Conservation (phyloP, 495 filamentous ascomycete species). For the Cercophora newfieldiana region DNA sequence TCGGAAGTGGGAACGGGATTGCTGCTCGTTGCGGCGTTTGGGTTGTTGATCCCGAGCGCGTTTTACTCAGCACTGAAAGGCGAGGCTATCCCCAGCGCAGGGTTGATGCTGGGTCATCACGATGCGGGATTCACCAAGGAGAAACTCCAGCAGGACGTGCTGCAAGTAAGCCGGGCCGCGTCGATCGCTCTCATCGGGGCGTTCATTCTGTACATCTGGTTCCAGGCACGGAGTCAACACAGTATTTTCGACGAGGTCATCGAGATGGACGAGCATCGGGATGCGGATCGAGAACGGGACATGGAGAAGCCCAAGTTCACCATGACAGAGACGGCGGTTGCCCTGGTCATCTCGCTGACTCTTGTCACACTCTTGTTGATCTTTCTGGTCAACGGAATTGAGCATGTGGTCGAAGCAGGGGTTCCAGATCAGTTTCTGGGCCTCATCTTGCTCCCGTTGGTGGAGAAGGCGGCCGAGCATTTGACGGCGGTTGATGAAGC, state of each 20-base stretch:
- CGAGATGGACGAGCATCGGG: conserved; percentile 66
- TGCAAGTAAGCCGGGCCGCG: conserved; percentile 71
- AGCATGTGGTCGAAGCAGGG: conserved; percentile 62
- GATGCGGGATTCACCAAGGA: conserved; percentile 29
- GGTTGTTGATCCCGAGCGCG: conserved; percentile 33
- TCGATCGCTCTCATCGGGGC: conserved; percentile 74
- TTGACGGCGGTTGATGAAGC: conserved; percentile 86
- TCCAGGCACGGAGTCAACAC: conserved; percentile 78
- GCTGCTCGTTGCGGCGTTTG: conserved; percentile 63
- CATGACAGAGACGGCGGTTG: conserved; percentile 67
- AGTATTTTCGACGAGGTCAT: conserved; percentile 63
- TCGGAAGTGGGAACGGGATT: conserved; percentile 78
- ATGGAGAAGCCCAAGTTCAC: conserved; percentile 70
- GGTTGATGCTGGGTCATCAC: conserved; percentile 6
- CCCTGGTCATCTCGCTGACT: conserved; percentile 62
- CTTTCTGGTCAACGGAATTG: conserved; percentile 76
- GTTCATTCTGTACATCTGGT: conserved; percentile 72
- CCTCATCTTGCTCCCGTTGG: conserved; percentile 72
- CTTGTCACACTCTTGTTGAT: conserved; percentile 78
- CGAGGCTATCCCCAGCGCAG: conserved; percentile 14
- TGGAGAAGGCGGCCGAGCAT: conserved; percentile 88
- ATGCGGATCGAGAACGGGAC: conserved; percentile 71
- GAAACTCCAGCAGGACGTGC: conserved; percentile 48
- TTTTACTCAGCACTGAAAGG: conserved; percentile 38
- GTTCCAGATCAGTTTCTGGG: conserved; percentile 78